Base-by-base conservation (phyloP, 1,284 basidiomycete genomes). In the Moesziomyces parantarcticus region DNA sequence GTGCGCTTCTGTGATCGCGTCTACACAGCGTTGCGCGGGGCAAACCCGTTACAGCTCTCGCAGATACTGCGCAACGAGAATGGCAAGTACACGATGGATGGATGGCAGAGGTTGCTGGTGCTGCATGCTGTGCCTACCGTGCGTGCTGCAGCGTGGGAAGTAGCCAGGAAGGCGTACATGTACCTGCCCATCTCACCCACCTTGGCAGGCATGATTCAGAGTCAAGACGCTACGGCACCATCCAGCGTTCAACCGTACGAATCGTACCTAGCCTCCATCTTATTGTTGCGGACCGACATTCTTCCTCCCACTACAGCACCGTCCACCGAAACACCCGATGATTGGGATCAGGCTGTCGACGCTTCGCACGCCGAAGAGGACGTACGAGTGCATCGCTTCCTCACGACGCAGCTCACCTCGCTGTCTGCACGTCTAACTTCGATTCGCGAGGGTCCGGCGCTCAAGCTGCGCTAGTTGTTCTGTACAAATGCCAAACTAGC, bases 111-210 rank as follows among this genome's bases (percentile, higher is more conserved):
- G 22, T 14, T 69, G 21, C 16, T 74, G 5, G 20, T 65, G 40
- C 36, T 64, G 0, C 66, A 65, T n/a, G 23, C 41, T 2, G 47
- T 69, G 13, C 50, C 58, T 16, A 34, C 14, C 43, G 1, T 69
- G 32, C 47, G 71, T 20, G 43, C 20, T n/a, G 55, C 47, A 7
- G 56, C 52, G 10, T 74, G 71, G 71, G 40, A 8, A 18, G 26
- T 68, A 2, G 55, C 66, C 20, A 53, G 54, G 20, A 61, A 41
- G 52, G 55, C 65, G 23, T 74, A 69, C 45, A 49, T 69, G 50
- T 53, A 74, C 42, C 23, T 74, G 21, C 65, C 71, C 9, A 22
- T 74, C 26, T 46, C 61, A 9, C 1, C 1, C 1, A 8, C 25
- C n/a, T 2, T 69, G 5, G 47, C 11, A 22, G 25, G 11, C n/a